Evolutionary conservation across 768 basidiomycete species (phyloP), one percentile per base, ranked within the genome.

Genomic region (Suillus luteus): DNA sequence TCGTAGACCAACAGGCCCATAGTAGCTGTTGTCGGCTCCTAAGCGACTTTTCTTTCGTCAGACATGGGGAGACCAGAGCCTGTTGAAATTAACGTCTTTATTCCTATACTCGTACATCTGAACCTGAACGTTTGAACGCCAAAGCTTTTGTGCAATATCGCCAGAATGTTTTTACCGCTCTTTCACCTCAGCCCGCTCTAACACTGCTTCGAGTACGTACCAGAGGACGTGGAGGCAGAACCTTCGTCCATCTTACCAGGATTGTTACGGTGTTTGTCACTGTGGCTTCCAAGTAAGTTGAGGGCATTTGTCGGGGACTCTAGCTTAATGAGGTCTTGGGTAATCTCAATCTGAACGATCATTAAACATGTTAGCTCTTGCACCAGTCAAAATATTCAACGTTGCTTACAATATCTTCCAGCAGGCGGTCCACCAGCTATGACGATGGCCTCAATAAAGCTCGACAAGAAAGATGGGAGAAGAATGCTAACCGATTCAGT

Each of bases 181-280:
- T 55, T 24, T 57, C 37, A 40, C 38, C 37, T 38, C 33, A 22
- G 12, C 57, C n/a, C 14, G 6, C 57, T 57, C 55, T 77, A 92
- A 73, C 90, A 92, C 19, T 84, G 76, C 70, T 86, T 89, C 55
- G 89, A 82, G 71, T 84, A 92, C 4, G 91, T 91, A 14, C 90
- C 89, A 55, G 81, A 85, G 44, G 79, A 70, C 62, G 75, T 66
- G 38, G 79, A 80, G 9, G 80, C 84, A 2, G 83, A 81, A 0
- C 81, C 84, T 54, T 77, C 66, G 33, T 85, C 81, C 62, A 90
- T 67, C 22, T 75, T 77, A 46, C 83, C 87, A 66, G 44, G 48
- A 73, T 67, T 71, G 68, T 48, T 7, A 22, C 2, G 44, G 44
- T 60, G 71, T 66, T 65, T 70, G 68, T 66, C 65, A 44, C 52